phyloP scores from a whole-genome alignment of 768 basidiomycete genomes.

The Melanogaster broomeanus region DNA sequence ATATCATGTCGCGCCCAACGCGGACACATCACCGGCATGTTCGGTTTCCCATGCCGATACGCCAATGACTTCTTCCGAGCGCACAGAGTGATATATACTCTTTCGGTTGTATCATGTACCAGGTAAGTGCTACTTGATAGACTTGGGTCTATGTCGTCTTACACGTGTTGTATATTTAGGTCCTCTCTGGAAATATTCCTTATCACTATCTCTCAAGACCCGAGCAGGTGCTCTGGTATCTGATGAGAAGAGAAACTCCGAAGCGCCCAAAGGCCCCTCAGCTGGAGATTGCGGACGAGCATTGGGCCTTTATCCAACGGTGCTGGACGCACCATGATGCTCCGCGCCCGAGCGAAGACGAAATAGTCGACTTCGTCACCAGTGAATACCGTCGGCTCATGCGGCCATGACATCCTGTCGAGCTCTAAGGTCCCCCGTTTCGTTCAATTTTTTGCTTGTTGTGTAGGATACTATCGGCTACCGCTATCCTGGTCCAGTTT shows the following conservation, averaged over 20 bases:
- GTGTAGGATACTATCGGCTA: too few species aligned
- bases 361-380: slow-evolving; percentile 1
- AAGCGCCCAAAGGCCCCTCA: slow-evolving; percentile 25
- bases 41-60: not conserved
- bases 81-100: slow-evolving; percentile 46
- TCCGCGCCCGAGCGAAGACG: not conserved
- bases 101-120: slow-evolving; percentile 38
- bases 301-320: slow-evolving; percentile 43
- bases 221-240: slow-evolving; percentile 9
- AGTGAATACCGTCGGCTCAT: not conserved
- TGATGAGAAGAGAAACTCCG: slow-evolving; percentile 16
- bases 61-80: not conserved
- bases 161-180: slow-evolving; percentile 9
- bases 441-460: too few species aligned
- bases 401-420: not conserved
- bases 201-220: not conserved
- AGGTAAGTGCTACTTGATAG: slow-evolving; percentile 30
- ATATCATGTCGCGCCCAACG: slow-evolving; percentile 14
- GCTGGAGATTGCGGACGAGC: slow-evolving; percentile 35
- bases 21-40: not conserved
- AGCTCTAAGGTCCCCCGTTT: too few species aligned
- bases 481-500: too few species aligned
- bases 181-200: slow-evolving; percentile 1
- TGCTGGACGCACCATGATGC: slow-evolving; percentile 33
- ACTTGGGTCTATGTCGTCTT: not conserved